phyloP scores from a whole-genome alignment of 148 eudicot species.

The Talinum fruticosum region DNA sequence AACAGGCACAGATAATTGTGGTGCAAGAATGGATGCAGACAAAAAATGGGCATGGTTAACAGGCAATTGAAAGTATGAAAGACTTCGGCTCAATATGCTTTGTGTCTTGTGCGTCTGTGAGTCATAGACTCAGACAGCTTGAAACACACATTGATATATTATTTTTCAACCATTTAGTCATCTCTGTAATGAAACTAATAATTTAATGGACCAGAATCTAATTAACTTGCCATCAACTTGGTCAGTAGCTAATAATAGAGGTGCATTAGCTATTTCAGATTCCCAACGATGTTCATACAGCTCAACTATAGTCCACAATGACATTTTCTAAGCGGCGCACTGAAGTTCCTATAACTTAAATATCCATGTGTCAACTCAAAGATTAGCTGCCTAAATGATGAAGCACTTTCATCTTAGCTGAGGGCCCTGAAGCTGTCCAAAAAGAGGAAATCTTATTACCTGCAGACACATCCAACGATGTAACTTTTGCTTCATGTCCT shows the following conservation, averaged over 20 bases:
- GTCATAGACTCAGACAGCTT: neutral
- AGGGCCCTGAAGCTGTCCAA: neutral
- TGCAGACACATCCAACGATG: conserved; percentile 67
- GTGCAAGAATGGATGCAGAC: neutral
- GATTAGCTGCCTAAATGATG: neutral
- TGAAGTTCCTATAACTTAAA: neutral
- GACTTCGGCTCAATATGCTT: neutral
- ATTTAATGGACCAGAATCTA: neutral
- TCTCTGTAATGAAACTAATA: neutral
- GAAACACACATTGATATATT: neutral
- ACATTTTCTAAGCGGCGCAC: neutral
- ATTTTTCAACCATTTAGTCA: conserved; percentile 8
- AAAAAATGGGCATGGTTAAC: neutral
- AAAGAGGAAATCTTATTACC: conserved; percentile 45
- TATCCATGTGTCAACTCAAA: neutral
- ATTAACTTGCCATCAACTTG: neutral
- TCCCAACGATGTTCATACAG: neutral
- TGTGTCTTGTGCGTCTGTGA: no score
- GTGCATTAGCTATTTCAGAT: neutral
- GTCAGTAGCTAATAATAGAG: neutral
- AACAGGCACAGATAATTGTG: neutral
- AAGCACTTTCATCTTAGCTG: neutral
- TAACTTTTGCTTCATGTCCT: conserved; percentile 79
- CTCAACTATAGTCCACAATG: neutral
- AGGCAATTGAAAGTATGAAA: neutral